These are phyloP conservation scores for Paramecium sonneborni DNA, from an alignment of 73 alveolate species.

Conservation along the genomic window DNA sequence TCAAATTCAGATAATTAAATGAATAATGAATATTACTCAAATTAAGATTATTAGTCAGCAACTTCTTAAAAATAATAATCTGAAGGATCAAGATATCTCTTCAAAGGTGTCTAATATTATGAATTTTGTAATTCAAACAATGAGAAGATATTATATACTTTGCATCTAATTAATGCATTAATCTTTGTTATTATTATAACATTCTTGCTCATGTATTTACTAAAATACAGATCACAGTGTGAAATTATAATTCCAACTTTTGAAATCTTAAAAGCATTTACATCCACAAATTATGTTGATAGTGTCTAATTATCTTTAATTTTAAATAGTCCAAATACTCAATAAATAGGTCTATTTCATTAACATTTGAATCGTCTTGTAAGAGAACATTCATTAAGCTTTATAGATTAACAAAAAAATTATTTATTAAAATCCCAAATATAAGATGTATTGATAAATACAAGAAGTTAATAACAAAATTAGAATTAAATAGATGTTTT, in stretches of 20 bases:
- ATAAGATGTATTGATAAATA: neutral
- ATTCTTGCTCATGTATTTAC: neutral
- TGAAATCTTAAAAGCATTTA: slow-evolving; percentile 7
- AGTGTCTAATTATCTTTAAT: neutral
- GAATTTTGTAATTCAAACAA: neutral
- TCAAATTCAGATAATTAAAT: neutral
- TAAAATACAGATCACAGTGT: neutral
- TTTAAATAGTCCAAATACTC: neutral
- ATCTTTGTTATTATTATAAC: neutral
- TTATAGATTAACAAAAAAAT: neutral
- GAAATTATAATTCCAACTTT: neutral
- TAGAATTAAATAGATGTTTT: neutral
- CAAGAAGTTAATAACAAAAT: neutral
- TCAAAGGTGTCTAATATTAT: neutral
- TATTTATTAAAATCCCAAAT: neutral
- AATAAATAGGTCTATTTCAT: neutral
- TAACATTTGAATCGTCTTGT: neutral
- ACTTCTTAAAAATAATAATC: neutral
- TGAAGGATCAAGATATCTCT: neutral
- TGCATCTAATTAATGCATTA: neutral
- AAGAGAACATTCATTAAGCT: neutral
- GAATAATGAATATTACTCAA: neutral
- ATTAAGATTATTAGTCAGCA: neutral
- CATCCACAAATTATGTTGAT: neutral
- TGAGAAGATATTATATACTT: neutral